Evolutionary conservation across 306 rosid genomes (phyloP).

Genomic region (Quillaja saponaria): DNA sequence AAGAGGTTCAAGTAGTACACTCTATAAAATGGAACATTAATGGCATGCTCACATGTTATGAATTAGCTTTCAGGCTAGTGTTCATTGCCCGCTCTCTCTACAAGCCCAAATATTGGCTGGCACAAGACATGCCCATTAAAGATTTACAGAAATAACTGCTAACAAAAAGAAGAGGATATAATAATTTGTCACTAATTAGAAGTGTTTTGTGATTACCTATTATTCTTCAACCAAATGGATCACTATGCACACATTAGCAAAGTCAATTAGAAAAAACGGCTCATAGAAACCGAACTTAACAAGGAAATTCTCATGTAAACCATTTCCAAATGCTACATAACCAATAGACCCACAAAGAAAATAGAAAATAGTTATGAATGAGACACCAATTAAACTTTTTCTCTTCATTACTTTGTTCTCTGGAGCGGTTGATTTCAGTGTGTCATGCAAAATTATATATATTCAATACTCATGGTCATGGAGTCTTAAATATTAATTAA

Average conservation of each 20-base stretch:
- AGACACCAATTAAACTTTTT: no score
- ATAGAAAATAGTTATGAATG: no score
- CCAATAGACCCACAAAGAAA: conserved; percentile 57
- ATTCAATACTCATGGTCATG: no score
- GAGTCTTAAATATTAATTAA: no score
- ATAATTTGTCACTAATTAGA: neutral
- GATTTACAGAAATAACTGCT: no score
- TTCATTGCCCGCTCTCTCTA: conserved; percentile 29
- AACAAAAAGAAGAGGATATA: neutral
- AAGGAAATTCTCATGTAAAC: conserved; percentile 57
- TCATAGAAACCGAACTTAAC: conserved; percentile 64
- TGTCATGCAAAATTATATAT: no score
- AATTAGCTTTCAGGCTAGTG: conserved; percentile 49
- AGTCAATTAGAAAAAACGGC: conserved; percentile 33
- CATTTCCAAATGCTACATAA: conserved; percentile 56
- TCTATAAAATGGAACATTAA: conserved; percentile 40
- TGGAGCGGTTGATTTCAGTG: no score
- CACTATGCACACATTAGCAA: conserved; percentile 45
- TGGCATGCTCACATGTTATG: conserved; percentile 34
- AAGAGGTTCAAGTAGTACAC: conserved; percentile 36
- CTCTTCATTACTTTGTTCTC: no score
- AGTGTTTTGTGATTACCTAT: conserved; percentile 34
- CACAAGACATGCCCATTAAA: conserved; percentile 43
- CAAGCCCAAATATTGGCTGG: conserved; percentile 50
- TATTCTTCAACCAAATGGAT: conserved; percentile 55